These are phyloP conservation scores for Suillus hirtellus DNA, from an alignment of 768 basidiomycete species.

Conservation along the genomic window DNA sequence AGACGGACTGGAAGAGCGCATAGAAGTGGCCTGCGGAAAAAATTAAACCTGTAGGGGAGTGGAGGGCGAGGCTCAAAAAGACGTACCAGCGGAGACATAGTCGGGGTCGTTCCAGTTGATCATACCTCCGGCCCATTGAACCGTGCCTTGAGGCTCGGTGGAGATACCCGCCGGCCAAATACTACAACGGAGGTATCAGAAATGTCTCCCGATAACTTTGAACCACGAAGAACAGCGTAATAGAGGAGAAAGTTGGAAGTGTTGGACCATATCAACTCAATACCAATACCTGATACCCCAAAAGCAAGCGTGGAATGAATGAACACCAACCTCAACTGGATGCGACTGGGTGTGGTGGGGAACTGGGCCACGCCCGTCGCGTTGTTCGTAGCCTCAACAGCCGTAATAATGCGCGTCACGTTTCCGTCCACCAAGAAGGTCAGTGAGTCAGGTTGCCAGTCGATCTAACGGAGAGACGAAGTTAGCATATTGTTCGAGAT, in stretches of 20 bases:
- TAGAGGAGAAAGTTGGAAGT: constrained; percentile 3
- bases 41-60: not conserved
- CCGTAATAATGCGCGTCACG: constrained; percentile 66
- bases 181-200: constrained; percentile 28
- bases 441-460: constrained; percentile 74
- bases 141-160: constrained; percentile 60
- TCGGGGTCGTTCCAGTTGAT: constrained; percentile 83
- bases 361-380: constrained; percentile 58
- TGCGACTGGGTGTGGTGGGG: constrained; percentile 76
- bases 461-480: constrained; percentile 48
- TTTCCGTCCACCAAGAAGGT: constrained; percentile 72
- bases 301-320: not conserved
- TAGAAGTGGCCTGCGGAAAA: constrained; percentile 62
- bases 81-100: constrained; percentile 61
- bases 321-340: constrained; percentile 70
- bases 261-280: not conserved
- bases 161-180: constrained; percentile 84
- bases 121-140: constrained; percentile 80
- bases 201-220: not conserved
- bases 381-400: constrained; percentile 53
- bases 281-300: not conserved
- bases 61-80: not conserved
- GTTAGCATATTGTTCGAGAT: not conserved
- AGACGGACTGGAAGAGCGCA: constrained; percentile 59
- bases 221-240: not conserved